phyloP scores from a whole-genome alignment of 768 basidiomycete species.

The Boletales sp. region DNA sequence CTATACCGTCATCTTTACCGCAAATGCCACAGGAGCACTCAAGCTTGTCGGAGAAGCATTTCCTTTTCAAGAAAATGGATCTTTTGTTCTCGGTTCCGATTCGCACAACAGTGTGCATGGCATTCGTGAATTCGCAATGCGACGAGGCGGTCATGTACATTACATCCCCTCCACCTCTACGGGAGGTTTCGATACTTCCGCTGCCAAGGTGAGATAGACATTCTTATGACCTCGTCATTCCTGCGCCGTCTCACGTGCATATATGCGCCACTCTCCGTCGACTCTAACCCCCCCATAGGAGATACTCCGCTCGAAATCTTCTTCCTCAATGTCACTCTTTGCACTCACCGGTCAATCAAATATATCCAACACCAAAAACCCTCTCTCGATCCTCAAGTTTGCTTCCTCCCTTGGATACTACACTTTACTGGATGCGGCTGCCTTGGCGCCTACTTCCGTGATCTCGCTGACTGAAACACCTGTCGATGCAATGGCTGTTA shows the following conservation, averaged over 20 bases:
- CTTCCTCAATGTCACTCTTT: slow-evolving; percentile 51
- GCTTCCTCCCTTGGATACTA: slow-evolving; percentile 68
- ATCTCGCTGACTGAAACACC: slow-evolving; percentile 63
- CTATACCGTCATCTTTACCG: slow-evolving; percentile 79
- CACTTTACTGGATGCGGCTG: slow-evolving; percentile 80
- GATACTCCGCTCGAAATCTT: slow-evolving; percentile 45
- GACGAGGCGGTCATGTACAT: slow-evolving; percentile 50
- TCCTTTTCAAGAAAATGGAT: slow-evolving; percentile 57
- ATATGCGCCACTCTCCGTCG: slow-evolving; percentile 15
- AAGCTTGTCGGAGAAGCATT: slow-evolving; percentile 82
- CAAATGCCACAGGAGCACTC: slow-evolving; percentile 75
- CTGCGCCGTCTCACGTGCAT: background rate
- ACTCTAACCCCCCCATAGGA: slow-evolving; percentile 37
- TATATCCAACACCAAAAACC: slow-evolving; percentile 70
- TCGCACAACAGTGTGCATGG: slow-evolving; percentile 86
- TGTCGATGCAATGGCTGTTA: slow-evolving; percentile 79
- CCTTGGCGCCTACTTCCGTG: slow-evolving; percentile 67
- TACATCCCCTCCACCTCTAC: slow-evolving; percentile 63
- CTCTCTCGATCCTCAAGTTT: slow-evolving; percentile 59
- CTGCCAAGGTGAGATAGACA: slow-evolving; percentile 51
- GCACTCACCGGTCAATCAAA: slow-evolving; percentile 81
- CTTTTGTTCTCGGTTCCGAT: slow-evolving; percentile 68
- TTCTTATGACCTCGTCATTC: background rate
- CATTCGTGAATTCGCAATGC: slow-evolving; percentile 65
- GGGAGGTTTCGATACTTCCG: slow-evolving; percentile 59